phyloP scores from a whole-genome alignment of 108 stramenopile genomes.

The Nitzschia sp. region DNA sequence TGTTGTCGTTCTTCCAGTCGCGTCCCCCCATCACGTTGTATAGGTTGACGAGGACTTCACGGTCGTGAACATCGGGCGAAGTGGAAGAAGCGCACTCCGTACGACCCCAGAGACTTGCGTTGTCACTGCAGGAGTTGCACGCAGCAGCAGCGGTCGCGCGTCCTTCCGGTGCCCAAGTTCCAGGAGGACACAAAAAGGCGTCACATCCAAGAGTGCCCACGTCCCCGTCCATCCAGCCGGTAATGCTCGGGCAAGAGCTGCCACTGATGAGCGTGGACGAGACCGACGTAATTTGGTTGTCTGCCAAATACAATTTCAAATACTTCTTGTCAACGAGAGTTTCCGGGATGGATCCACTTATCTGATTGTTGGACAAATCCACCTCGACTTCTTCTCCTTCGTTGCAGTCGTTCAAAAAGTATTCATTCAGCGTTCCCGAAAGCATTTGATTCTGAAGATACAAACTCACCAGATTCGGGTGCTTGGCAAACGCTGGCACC shows the following conservation, averaged over 20 bases:
- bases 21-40: constrained; percentile 42
- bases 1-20: constrained; percentile 30
- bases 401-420: constrained; percentile 31
- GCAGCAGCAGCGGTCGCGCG: constrained; percentile 19
- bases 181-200: constrained; percentile 74
- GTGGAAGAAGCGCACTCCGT: constrained; percentile 30
- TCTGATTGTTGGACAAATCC: constrained; percentile 39
- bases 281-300: constrained; percentile 45
- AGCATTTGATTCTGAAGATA: constrained; percentile 41
- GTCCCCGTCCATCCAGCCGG: constrained; percentile 58
- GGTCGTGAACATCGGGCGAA: constrained; percentile 35
- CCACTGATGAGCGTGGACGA: constrained; percentile 28
- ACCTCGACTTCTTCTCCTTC: constrained; percentile 29
- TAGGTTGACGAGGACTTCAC: constrained; percentile 47
- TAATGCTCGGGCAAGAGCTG: constrained; percentile 23
- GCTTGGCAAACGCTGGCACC: constrained; percentile 36
- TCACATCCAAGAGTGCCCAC: constrained; percentile 65
- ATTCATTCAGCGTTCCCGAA: constrained; percentile 33
- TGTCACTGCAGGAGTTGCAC: constrained; percentile 13
- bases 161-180: constrained; percentile 57
- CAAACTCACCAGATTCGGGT: constrained; percentile 28
- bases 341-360: constrained; percentile 39
- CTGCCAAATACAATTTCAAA: constrained; percentile 39
- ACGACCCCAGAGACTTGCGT: constrained; percentile 38
- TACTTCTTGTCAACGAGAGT: constrained; percentile 25